Evolutionary conservation across 768 basidiomycete species (phyloP), one percentile per base, ranked within the genome.

Genomic region (Multifurca ochricompacta): DNA sequence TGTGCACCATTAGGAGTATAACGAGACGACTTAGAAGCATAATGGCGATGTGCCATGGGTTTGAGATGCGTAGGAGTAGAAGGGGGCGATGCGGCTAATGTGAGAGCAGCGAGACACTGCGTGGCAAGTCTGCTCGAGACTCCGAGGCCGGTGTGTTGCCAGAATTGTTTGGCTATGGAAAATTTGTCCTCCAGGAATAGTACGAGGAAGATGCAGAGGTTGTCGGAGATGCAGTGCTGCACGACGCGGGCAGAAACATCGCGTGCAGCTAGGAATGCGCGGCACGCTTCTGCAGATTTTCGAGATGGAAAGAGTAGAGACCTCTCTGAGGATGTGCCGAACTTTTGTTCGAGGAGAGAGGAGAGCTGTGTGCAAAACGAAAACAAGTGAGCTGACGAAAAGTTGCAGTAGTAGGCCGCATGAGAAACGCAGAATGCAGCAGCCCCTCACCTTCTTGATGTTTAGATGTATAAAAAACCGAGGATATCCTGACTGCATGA

Each of bases 121-220:
- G 93, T 91, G 4, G 92, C 92, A 18, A 87, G 70, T 6, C 95
- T 83, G 56, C 89, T 92, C 3, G 88, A 91, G 36, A 99, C 83
- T 1, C 94, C 93, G 54, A 87, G 72, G 0, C 95, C 95, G 0
- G 87, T 82, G 66, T 97, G 95, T 62, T 97, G 94, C 95, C 95
- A 98, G 69, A 94, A 97, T 67, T 91, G 78, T 66, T 89, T 95
- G 7, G 90, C 91, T 6, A 85, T 66, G 8, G 76, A 63, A 62
- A 77, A 83, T 3, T 77, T 68, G 4, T 80, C 75, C 2, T 71
- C 67, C 6, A 84, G 81, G 66, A 93, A 90, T 14, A 99, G 70
- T 1, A 84, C 83, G 59, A 94, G 87, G 66, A 95, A 85, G 1
- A 99, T 82, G 35, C 79, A 70, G 58, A 76, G 71, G 53, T 42